Conservation (phyloP, 208 protist species). For the Acanthamoeba sp. region DNA sequence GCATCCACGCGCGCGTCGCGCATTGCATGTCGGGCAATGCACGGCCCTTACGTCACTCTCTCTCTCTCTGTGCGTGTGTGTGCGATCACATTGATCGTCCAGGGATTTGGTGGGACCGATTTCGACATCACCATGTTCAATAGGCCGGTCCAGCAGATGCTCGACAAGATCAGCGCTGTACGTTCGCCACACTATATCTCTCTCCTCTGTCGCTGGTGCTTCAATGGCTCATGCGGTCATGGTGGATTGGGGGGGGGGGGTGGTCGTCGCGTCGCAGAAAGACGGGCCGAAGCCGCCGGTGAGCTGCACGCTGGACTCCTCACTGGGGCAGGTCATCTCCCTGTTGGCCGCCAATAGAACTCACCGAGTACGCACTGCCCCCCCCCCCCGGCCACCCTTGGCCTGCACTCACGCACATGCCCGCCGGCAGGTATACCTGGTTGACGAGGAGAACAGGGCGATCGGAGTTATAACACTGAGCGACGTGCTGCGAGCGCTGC, state of each 20-base stretch:
- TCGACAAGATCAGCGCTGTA: conserved; percentile 5
- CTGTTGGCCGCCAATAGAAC: not conserved
- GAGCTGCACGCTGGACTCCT: conserved; percentile 19
- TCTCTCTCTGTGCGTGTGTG: not conserved
- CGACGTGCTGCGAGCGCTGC: conserved; percentile 3
- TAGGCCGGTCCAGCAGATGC: conserved; percentile 2
- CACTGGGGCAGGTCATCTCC: not conserved
- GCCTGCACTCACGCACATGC: too few relatives aligned
- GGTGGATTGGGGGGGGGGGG: too few relatives aligned
- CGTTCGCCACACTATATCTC: too few relatives aligned
- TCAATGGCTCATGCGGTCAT: too few relatives aligned
- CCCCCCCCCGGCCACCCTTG: too few relatives aligned
- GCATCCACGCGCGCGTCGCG: not conserved
- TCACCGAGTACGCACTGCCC: not conserved
- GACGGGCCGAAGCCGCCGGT: not conserved
- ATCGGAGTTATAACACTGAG: conserved; percentile 6
- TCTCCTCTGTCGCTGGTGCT: too few relatives aligned
- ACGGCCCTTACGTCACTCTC: too few relatives aligned
- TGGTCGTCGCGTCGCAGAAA: too few relatives aligned
- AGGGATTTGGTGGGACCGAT: not conserved
- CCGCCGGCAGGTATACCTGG: not conserved
- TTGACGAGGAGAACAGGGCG: not conserved
- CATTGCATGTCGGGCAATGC: not conserved
- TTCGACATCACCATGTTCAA: conserved; percentile 11
- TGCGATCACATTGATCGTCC: not conserved